phyloP scores from a whole-genome alignment of 352 stramenopile species.

The Phytophthora megakarya region DNA sequence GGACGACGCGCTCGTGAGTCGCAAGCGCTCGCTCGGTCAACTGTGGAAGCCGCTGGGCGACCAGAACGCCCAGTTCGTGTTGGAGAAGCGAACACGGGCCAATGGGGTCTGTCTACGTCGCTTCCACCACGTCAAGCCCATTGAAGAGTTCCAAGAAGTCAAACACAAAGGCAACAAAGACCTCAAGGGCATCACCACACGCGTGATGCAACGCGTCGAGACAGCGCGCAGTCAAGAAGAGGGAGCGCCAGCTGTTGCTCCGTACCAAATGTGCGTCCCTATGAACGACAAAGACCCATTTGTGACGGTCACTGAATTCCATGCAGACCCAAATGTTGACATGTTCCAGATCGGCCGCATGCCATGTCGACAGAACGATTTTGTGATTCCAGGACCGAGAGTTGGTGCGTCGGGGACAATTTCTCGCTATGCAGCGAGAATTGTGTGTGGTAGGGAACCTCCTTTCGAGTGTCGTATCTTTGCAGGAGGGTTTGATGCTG shows the following conservation, averaged over 20 bases:
- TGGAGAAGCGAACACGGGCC: constrained; percentile 46
- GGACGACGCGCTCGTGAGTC: constrained; percentile 12
- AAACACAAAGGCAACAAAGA: constrained; percentile 31
- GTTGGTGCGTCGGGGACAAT: constrained; percentile 78
- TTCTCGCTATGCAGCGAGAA: constrained; percentile 72
- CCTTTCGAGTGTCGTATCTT: constrained; percentile 73
- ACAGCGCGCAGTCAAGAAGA: constrained; percentile 15
- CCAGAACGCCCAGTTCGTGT: constrained; percentile 73
- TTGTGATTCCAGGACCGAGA: constrained; percentile 76
- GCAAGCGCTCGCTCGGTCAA: constrained; percentile 57
- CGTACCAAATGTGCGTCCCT: constrained; percentile 69
- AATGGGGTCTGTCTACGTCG: constrained; percentile 59
- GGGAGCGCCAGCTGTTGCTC: not conserved
- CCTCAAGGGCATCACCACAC: constrained; percentile 52
- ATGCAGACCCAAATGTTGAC: constrained; percentile 45
- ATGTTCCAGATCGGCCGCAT: constrained; percentile 88
- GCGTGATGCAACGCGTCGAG: constrained; percentile 63
- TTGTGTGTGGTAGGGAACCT: constrained; percentile 59
- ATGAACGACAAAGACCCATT: constrained; percentile 70
- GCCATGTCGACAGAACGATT: constrained; percentile 76
- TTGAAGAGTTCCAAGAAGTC: constrained; percentile 3
- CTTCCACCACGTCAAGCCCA: constrained; percentile 64
- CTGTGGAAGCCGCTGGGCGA: constrained; percentile 75
- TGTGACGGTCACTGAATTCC: constrained; percentile 70
- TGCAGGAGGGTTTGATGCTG: constrained; percentile 70